Base-by-base conservation (phyloP, 495 filamentous ascomycete species). In the Penicillium malachiteum region DNA sequence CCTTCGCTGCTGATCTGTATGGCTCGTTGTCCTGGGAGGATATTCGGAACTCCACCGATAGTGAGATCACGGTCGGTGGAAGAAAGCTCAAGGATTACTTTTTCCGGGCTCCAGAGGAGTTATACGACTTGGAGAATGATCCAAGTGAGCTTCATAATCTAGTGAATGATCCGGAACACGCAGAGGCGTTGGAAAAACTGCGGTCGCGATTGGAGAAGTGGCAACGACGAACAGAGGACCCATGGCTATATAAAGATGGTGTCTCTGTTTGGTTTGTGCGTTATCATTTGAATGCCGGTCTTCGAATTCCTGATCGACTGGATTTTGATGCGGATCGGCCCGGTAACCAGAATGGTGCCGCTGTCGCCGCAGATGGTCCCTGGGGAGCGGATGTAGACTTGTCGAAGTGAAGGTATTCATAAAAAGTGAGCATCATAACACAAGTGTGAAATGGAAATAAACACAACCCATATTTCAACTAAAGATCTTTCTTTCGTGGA, bases 1-100 rank as follows among this genome's bases (percentile, higher is more conserved):
- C 74, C 2, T 74, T 78, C 35, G 66, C 73, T 0, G 61, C 71
- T n/a, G 74, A 78, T 51, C 59, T 76, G 1, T 78, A 78, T 46
- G 69, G 58, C 5, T 69, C 62, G 5, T 47, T 73, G 1, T 57
- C 70, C 3, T 78, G 64, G 60, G 74, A 77, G 39, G 74, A 60
- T 32, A 68, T 76, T 33, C 68, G 73, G 2, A 62, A 66, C 34
- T 56, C 39, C 11, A 50, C 39, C 3, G 54, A 50, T 12, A 41
- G 26, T 4, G 50, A 53, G 12, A 56, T 66, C 17, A 70, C 62
- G 57, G 65, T 78, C 18, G 76, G 75, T 8, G 44, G 58, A 10
- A 66, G 76, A 6, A 43, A 45, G 35, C 46, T 78, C 13, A 57
- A 67, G 32, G 63, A 69, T 18, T 78, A 77, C 49, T 57, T 78